These are phyloP conservation scores for Trichoderma erinaceum DNA, from an alignment of 495 filamentous ascomycete species.

Conservation along the genomic window DNA sequence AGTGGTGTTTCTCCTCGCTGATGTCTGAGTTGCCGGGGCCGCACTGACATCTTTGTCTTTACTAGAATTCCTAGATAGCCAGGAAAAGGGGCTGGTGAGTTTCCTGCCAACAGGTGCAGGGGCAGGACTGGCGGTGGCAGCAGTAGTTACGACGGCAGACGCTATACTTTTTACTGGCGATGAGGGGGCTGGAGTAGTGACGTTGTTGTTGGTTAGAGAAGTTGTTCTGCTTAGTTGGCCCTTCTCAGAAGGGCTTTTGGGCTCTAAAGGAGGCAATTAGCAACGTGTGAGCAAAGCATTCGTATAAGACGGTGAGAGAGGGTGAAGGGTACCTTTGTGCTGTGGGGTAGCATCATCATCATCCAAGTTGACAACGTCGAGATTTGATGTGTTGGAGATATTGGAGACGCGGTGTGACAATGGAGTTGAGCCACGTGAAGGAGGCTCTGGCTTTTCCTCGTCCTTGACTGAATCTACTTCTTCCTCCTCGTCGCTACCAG, in stretches of 20 bases:
- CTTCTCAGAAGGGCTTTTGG: conserved; percentile 24
- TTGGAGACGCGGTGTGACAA: conserved; percentile 58
- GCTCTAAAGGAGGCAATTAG: conserved; percentile 18
- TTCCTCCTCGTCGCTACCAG: conserved; percentile 29
- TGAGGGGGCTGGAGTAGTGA: conserved; percentile 33
- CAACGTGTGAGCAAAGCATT: conserved; percentile 16
- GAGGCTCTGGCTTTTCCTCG: conserved; percentile 21
- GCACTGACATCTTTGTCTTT: conserved; percentile 54
- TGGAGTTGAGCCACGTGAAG: conserved; percentile 43
- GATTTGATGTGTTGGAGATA: conserved; percentile 52
- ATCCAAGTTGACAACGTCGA: conserved; percentile 66
- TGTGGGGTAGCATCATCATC: conserved; percentile 42
- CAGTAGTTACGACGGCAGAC: conserved; percentile 37
- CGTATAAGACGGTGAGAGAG: conserved; percentile 16
- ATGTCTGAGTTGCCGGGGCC: conserved; percentile 42
- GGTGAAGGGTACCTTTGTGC: conserved; percentile 24
- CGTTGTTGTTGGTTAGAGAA: conserved; percentile 42
- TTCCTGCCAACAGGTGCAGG: conserved; percentile 50
- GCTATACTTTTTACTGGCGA: conserved; percentile 30
- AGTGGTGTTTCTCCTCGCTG: conserved; percentile 58
- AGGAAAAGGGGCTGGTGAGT: conserved; percentile 73
- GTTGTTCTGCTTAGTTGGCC: conserved; percentile 33
- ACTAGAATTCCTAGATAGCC: conserved; percentile 71
- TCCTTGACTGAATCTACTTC: conserved; percentile 25
- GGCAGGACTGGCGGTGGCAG: conserved; percentile 29